Base-by-base conservation (phyloP, 768 basidiomycete species). In the Phlebiopsis gigantea region DNA sequence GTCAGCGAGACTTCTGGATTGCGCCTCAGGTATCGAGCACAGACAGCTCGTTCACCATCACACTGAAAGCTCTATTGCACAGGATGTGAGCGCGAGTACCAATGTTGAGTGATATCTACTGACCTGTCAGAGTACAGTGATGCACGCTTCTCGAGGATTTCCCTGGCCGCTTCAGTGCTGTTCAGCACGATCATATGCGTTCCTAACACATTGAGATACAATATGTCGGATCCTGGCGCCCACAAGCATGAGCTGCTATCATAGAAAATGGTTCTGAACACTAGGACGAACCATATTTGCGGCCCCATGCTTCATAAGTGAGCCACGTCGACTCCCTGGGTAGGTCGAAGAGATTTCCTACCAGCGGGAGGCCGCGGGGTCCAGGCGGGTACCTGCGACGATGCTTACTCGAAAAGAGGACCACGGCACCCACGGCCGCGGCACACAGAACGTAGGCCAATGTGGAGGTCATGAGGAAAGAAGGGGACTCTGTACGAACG, bases 71-170 rank as follows among this genome's bases (percentile, higher is more conserved):
- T 53, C 8, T 5, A n/a, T n/a, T n/a, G n/a, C n/a, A n/a, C n/a
- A n/a, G n/a, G n/a, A n/a, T n/a, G n/a, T n/a, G n/a, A n/a, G n/a
- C 25, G 8, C 4, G n/a, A 15, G n/a, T 24, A 5, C 10, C 12
- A 34, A 43, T 7, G 51, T 25, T 22, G n/a, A n/a, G n/a, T n/a
- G n/a, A n/a, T n/a, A n/a, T n/a, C n/a, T n/a, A n/a, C 14, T 24
- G 41, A 57, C 30, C 63, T 57, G 56, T 57, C 57, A n/a, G 78
- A 78, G 61, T 79, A 81, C 2, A 69, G 74, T 49, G 56, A 65
- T 30, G 76, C 71, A 42, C 77, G 70, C 51, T 71, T 77, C 60
- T 81, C 77, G 24, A 81, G 66, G 5, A 81, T 70, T 24, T 80
- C 78, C 12, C 68, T 62, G 14, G 73, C 71, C 2, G 67, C 74